These are phyloP conservation scores for Bertia moriformis DNA, from an alignment of 2,329 filamentous ascomycete genomes.

Conservation along the genomic window DNA sequence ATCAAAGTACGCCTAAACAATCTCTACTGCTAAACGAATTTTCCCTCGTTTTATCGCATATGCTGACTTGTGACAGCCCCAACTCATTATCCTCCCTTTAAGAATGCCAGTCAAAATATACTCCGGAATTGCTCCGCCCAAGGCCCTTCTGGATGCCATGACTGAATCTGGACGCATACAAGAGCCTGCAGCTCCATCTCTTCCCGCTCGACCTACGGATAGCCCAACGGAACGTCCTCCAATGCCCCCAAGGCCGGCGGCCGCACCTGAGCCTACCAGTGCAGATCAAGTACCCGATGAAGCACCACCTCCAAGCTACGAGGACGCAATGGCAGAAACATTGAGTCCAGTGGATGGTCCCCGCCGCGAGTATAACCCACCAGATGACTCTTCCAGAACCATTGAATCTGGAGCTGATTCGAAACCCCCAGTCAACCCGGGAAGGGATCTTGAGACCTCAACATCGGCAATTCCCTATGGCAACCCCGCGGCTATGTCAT, in stretches of 20 bases:
- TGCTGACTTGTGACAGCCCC: constrained; percentile 31
- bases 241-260: constrained; percentile 20
- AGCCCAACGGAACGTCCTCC: constrained; percentile 15
- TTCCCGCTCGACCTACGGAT: constrained; percentile 7
- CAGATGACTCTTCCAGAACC: neutral
- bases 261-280: constrained; percentile 2
- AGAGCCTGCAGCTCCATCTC: constrained; percentile 10
- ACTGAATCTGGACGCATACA: constrained; percentile 9
- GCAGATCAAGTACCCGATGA: constrained; percentile 3
- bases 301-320: constrained; percentile 64
- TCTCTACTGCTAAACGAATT: constrained; percentile 18
- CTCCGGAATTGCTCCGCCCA: constrained; percentile 74
- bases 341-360: constrained; percentile 1
- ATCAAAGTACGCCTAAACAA: constrained; percentile 12
- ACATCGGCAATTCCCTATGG: neutral
- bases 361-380: constrained; percentile 1
- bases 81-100: constrained; percentile 66
- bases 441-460: neutral
- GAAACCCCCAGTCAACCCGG: neutral
- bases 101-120: constrained; percentile 68
- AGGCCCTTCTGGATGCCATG: constrained; percentile 58
- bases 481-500: neutral
- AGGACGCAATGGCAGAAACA: constrained; percentile 69
- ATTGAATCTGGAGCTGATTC: neutral
- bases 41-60: no score